Base-by-base conservation (phyloP, 1,284 basidiomycete genomes). In the Cutaneotrichosporon sp. region DNA sequence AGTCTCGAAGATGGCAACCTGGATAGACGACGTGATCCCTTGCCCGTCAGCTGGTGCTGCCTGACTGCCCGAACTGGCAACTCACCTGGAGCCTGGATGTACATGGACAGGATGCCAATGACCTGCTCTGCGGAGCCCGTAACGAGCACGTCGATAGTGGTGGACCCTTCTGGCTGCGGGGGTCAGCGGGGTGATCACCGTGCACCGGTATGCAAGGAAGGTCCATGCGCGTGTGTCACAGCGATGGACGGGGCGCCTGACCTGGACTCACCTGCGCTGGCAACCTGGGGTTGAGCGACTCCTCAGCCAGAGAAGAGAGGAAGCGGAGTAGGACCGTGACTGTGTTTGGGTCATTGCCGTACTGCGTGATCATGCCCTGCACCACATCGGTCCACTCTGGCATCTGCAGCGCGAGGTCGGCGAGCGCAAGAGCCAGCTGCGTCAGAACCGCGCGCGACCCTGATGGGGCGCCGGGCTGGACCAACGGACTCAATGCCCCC, bases 371-470 rank as follows among this genome's bases (percentile, higher is more conserved):
- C 85, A 98, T 87, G 47, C 84, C 84, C 63, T 88, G 86, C 3
- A 97, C 88, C 0, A 91, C 83, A 72, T 91, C 87, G 43, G 84
- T 82, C 95, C 95, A 99, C 63, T 87, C 83, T 38, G 91, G 87
- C 71, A 94, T 85, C 80, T 99, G 97, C 27, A 99, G 81, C 1
- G 95, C 92, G 24, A 99, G 85, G 47, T 92, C 94, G 8, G 95
- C 87, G 54, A 99, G 81, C 1, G 95, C 90, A 25, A 99, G 83
- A 75, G 89, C 94, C 51, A 99, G 83, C 73, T 99, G 97, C 16
- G 91, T 87, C 70, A 94, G 86, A 69, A 99, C 89, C 42, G 88
- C 89, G 61, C 89, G 87, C 2, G 94, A 92, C 4, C 94, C 94
- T 36, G 81, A 72, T 54, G 89, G 79, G 0, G 79, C 75, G 9